These are phyloP conservation scores for Phaffomyces opuntiae DNA, from an alignment of 805 yeast species.

Conservation along the genomic window DNA sequence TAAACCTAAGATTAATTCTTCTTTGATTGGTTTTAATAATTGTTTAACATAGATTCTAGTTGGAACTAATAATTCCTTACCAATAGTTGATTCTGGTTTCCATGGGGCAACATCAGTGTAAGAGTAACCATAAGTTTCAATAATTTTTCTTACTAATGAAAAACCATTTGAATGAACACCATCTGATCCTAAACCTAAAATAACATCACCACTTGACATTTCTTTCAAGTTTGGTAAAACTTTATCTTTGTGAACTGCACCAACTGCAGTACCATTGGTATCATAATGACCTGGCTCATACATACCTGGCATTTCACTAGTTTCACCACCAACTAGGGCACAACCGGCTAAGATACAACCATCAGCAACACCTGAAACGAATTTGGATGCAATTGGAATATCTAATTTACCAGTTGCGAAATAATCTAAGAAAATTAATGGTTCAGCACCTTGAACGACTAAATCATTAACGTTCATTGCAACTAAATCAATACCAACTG, in stretches of 20 bases:
- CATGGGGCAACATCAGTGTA: slow-evolving; percentile 84
- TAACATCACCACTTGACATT: slow-evolving; percentile 74
- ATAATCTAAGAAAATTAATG: slow-evolving; percentile 89
- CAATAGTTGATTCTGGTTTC: slow-evolving; percentile 64
- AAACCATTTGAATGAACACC: slow-evolving; percentile 97
- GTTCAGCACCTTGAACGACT: slow-evolving; percentile 99
- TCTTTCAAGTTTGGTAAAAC: slow-evolving; percentile 64
- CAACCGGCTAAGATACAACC: slow-evolving; percentile 95
- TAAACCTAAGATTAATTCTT: slow-evolving; percentile 70
- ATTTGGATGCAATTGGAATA: slow-evolving; percentile 73
- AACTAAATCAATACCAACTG: slow-evolving; percentile 98
- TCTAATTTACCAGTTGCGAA: slow-evolving; percentile 93
- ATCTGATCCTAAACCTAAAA: slow-evolving; percentile 82
- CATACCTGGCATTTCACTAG: slow-evolving; percentile 99
- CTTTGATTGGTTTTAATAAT: slow-evolving; percentile 63
- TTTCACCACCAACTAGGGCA: slow-evolving; percentile 98
- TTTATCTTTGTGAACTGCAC: slow-evolving; percentile 76
- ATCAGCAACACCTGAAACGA: slow-evolving; percentile 91
- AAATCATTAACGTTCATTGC: slow-evolving; percentile 99
- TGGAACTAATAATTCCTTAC: slow-evolving; percentile 81
- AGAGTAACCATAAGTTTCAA: slow-evolving; percentile 65
- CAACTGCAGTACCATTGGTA: slow-evolving; percentile 97
- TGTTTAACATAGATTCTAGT: slow-evolving; percentile 94
- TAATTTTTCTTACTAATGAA: slow-evolving; percentile 87
- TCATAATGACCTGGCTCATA: slow-evolving; percentile 94